Evolutionary conservation across 306 rosid genomes (phyloP), one percentile per base, ranked within the genome.

Genomic region (Vigna unguiculata): DNA sequence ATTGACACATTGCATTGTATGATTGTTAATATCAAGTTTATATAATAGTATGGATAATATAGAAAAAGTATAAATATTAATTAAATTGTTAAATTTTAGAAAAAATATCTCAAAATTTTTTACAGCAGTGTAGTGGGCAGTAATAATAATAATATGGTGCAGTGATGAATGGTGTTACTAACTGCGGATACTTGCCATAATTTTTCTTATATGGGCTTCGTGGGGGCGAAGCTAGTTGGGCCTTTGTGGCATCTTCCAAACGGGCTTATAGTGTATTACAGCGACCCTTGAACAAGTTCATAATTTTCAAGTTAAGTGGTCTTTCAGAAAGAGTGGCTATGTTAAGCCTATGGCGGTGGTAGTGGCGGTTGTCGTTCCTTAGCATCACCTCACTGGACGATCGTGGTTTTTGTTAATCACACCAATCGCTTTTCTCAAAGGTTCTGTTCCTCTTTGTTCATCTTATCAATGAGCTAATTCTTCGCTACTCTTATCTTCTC

Each of bases 311-410:
- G 60, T 38, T 2, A n/a, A n/a, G 19, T 9, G 46, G 11, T 34
- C 20, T 4, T 28, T 11, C 5, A 0, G 48, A 6, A 20, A 15
- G 40, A 54, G 41, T 40, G 49, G 40, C 7, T 40, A 10, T 19
- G 75, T 11, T 25, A 60, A 15, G 67, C 9, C 64, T 53, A 53
- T 57, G 77, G 67, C 67, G 67, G 67, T 72, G 77, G 67, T 57
- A 53, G n/a, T 40, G 54, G 77, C 67, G 17, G 54, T 72, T 45
- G 54, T 72, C 12, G 22, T 22, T 41, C 19, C 43, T 21, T 19
- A 57, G 34, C 4, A 41, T 38, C 51, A 41, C 63, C 8, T 17
- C 9, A 11, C 9, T 11, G n/a, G 1, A 1, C 48, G 10, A n/a
- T 51, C 62, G 20, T 34, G 32, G 38, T 21, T 52, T 40, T 12